Evolutionary conservation across 2,329 filamentous ascomycete species (phyloP), one percentile per base, ranked within the genome.

Genomic region (Nemania sp.): DNA sequence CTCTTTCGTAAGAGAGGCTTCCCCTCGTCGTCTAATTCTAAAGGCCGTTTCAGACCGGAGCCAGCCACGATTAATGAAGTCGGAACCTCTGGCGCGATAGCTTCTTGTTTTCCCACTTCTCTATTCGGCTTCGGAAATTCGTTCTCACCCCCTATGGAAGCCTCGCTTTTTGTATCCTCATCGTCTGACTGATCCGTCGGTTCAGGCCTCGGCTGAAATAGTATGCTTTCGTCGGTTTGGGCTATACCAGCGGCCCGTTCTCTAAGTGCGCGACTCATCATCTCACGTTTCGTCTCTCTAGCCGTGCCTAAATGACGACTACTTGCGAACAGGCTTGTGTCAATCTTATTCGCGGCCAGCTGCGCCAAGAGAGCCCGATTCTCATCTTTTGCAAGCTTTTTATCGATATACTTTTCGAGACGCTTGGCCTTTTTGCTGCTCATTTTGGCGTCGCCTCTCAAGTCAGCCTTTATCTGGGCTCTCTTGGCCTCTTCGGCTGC

Each of bases 351-450:
- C 68, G 89, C 86, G 20, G 93, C 92, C 27, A 99, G 86, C 78
- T 96, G 94, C 77, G 92, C 92, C 74, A 98, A 85, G 32, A 99
- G 83, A 64, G 90, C 92, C 29, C 93, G 85, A 75, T 93, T 97
- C 79, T 98, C 95, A 77, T 99, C 96, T 79, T 97, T 98, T 79
- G 90, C 92, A 53, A 99, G 84, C 85, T 99, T 99, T 66, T 88
- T 96, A 75, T 98, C 94, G 72, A 91, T 89, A 77, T 90, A 91
- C 76, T 91, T 91, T 70, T 90, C 89, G 45, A 91, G 77, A 1
- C 89, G 84, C 80, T 91, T 90, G 5, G 88, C 87, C 77, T 91
- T 91, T 76, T 91, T 90, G 67, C 87, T 83, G 75, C 83, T 89
- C 77, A 90, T 83, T 74, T 89, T 89, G 52, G 77, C 85, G 60